Evolutionary conservation across 148 eudicot genomes (phyloP).

Genomic region (Rhododendron kiyosumense): DNA sequence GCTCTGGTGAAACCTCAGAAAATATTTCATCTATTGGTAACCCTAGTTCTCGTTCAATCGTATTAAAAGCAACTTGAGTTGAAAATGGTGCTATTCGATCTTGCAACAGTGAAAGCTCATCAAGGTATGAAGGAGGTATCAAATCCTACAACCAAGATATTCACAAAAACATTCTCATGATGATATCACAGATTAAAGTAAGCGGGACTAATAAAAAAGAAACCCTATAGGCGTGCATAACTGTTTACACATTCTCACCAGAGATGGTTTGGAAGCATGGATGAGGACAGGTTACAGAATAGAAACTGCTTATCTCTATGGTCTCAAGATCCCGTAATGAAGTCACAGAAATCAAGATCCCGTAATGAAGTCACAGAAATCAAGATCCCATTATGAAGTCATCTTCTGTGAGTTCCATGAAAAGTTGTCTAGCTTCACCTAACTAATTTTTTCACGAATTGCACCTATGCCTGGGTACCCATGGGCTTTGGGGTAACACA

Average conservation of each 20-base stretch:
- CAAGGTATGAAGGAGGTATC: constrained; percentile 79
- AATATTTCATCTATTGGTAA: constrained; percentile 61
- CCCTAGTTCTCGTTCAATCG: constrained; percentile 85
- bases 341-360: not conserved
- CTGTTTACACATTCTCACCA: not conserved
- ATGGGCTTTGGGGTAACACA: not conserved
- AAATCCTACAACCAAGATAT: constrained; percentile 53
- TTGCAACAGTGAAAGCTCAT: constrained; percentile 86
- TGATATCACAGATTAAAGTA: not conserved
- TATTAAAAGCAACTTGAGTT: constrained; percentile 66
- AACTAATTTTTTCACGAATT: not conserved
- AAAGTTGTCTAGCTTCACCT: not conserved
- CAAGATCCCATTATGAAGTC: not conserved
- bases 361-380: not conserved
- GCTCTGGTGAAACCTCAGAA: constrained; percentile 81
- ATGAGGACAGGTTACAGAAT: not conserved
- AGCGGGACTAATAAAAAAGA: not conserved
- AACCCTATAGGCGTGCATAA: not conserved
- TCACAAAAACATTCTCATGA: not conserved
- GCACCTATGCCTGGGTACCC: not conserved
- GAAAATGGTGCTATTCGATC: constrained; percentile 89
- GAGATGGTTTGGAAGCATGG: not conserved
- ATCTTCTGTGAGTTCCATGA: not conserved
- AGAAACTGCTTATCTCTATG: not conserved
- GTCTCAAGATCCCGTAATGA: not conserved